These are phyloP conservation scores for Serendipita sp. DNA, from an alignment of 768 basidiomycete genomes.

Conservation along the genomic window DNA sequence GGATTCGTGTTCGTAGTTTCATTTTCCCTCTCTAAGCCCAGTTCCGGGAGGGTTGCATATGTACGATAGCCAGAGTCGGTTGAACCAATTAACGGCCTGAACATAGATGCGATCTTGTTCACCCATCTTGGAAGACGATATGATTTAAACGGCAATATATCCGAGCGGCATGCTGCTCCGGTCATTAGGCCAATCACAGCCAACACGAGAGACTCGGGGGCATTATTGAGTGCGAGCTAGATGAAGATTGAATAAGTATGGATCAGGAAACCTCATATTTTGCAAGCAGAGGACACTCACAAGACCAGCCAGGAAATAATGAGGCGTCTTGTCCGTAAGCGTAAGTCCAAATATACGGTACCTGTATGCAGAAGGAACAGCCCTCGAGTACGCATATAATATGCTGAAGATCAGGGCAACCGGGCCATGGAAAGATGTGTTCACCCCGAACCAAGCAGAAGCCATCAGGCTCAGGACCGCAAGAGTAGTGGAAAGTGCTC, in stretches of 20 bases:
- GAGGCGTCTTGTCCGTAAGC: conserved; percentile 60
- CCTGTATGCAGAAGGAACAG: conserved; percentile 60
- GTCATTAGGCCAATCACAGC: conserved; percentile 48
- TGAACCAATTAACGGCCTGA: conserved; percentile 54
- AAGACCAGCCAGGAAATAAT: conserved; percentile 56
- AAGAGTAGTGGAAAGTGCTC: conserved; percentile 46
- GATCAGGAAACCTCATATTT: conserved; percentile 2
- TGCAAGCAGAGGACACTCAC: conserved; percentile 24
- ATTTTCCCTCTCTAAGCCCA: conserved; percentile 8
- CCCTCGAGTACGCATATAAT: conserved; percentile 65
- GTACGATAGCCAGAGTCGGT: conserved; percentile 46
- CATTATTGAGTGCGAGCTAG: conserved; percentile 54
- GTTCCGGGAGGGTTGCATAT: conserved; percentile 60
- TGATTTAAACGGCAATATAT: conserved; percentile 58
- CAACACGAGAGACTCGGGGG: conserved; percentile 48
- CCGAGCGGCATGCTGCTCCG: conserved; percentile 72
- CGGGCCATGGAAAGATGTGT: conserved; percentile 61
- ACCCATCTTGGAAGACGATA: conserved; percentile 57
- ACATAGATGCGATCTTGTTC: conserved; percentile 36
- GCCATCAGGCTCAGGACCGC: conserved; percentile 52
- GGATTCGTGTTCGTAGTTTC: conserved; percentile 13
- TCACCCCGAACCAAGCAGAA: conserved; percentile 51
- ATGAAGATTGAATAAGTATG: conserved; percentile 7
- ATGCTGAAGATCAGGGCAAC: conserved; percentile 58
- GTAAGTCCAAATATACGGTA: conserved; percentile 61